These are phyloP conservation scores for Turritis glabra DNA, from an alignment of 345 rosid species.

Conservation along the genomic window DNA sequence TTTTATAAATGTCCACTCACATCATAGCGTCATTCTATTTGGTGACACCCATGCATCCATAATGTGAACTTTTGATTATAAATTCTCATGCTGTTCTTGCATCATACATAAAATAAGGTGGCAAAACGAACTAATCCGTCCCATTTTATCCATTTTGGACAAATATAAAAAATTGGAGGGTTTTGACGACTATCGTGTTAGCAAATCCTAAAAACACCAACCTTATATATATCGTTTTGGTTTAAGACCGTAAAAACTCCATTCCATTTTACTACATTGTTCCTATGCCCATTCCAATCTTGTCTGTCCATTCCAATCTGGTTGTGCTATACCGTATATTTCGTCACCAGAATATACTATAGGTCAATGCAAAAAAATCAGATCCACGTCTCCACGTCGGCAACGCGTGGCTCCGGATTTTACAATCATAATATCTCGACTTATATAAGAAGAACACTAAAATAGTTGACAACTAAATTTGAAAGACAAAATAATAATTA, in stretches of 20 bases:
- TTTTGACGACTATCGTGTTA: no score
- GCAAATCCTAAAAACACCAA: no score
- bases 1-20: slow-evolving; percentile 13
- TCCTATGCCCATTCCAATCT: no score
- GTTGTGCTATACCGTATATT: not conserved
- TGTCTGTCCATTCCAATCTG: not conserved
- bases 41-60: slow-evolving; percentile 15
- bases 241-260: no score
- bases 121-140: no score
- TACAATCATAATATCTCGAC: slow-evolving; percentile 5
- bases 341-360: not conserved
- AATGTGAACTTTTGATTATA: slow-evolving; percentile 1
- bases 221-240: no score
- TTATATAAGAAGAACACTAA: not conserved
- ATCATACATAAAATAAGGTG: no score
- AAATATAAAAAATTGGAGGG: no score
- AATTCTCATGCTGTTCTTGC: not conserved
- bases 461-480: not conserved
- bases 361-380: not conserved
- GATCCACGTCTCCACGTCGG: slow-evolving; percentile 29
- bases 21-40: slow-evolving; percentile 14
- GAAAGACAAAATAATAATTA: not conserved
- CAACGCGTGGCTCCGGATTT: slow-evolving; percentile 18
- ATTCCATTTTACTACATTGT: no score
- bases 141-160: no score